Base-by-base conservation (phyloP, 768 basidiomycete genomes). In the Piloderma croceum region DNA sequence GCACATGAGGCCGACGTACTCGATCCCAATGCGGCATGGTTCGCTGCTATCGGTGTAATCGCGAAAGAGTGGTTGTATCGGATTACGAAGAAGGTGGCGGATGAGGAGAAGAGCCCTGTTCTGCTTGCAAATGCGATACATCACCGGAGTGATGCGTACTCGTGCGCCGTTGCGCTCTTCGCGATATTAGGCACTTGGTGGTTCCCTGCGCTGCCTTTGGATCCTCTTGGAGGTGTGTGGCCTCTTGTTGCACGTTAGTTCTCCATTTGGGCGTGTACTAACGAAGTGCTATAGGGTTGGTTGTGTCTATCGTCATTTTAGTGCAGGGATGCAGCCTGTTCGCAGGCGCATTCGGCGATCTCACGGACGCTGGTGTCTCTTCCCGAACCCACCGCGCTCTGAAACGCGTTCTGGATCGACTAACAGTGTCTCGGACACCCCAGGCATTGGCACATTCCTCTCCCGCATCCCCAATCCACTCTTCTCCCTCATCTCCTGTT, bases 21-120 rank as follows among this genome's bases (percentile, higher is more conserved):
- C 5, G 91, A 96, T 57, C 86, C 90, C 31, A 92, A 98, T 56
- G 96, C 96, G 15, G 91, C 92, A 21, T 98, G 93, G 92, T 93
- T 97, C 53, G 96, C 96, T 6, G 79, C 79, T 1, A 52, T 79
- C 17, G 81, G 88, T 47, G 79, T 98, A 3, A 36, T 90, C 3
- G 62, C 74, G 45, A 99, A 99, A 58, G 96, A 99, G 61, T 97
- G 85, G 83, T 60, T 99, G 10, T 98, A 94, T 62, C 71, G 92
- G 31, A 67, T 83, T 34, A 98, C 92, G 34, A 86, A 85, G 56
- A 77, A 74, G 40, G 93, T 99, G 22, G 96, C 94, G 9, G 80
- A 89, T 42, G 79, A 90, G 51, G 92, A 97, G 61, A 81, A 81
- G 52, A 90, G 86, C 53, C 88, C 90, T 4, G 96, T 99, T 1